Evolutionary conservation across 306 rosid species (phyloP).

Genomic region (Abrus precatorius): DNA sequence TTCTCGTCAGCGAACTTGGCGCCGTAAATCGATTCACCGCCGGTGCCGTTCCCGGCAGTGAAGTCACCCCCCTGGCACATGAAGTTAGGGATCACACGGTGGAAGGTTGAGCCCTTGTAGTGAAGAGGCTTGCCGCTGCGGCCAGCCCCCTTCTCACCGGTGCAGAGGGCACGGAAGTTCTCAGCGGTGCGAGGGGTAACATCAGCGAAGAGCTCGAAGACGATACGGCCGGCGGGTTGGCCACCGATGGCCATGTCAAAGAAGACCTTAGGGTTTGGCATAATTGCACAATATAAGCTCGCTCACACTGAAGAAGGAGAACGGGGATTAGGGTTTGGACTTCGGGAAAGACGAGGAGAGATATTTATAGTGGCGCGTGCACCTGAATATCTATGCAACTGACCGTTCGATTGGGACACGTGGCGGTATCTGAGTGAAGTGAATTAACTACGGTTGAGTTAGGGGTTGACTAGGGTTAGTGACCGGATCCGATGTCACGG

Average conservation of each 20-base stretch:
- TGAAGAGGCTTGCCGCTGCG: slow-evolving; percentile 84
- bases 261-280: slow-evolving; percentile 83
- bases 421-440: slow-evolving; percentile 32
- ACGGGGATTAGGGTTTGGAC: slow-evolving; percentile 30
- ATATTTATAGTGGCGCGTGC: slow-evolving; percentile 51
- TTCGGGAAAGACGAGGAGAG: neutral
- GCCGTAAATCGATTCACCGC: slow-evolving; percentile 96
- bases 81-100: slow-evolving; percentile 92
- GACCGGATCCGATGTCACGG: slow-evolving; percentile 52
- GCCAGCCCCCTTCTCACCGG: slow-evolving; percentile 92
- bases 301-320: neutral
- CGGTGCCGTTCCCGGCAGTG: slow-evolving; percentile 96
- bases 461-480: slow-evolving; percentile 58
- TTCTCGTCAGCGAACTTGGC: slow-evolving; percentile 67
- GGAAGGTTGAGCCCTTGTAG: slow-evolving; percentile 85
- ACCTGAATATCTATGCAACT: neutral
- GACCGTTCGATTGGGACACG: slow-evolving; percentile 65
- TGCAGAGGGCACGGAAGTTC: slow-evolving; percentile 97
- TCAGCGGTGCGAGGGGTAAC: slow-evolving; percentile 86
- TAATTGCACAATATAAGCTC: neutral
- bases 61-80: slow-evolving; percentile 99
- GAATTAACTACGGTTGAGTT: slow-evolving; percentile 60
- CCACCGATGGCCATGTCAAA: slow-evolving; percentile 87
- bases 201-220: slow-evolving; percentile 82
- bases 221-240: slow-evolving; percentile 69